These are phyloP conservation scores for Carex littledalei DNA, from an alignment of 176 grass and related monocot species.

Conservation along the genomic window DNA sequence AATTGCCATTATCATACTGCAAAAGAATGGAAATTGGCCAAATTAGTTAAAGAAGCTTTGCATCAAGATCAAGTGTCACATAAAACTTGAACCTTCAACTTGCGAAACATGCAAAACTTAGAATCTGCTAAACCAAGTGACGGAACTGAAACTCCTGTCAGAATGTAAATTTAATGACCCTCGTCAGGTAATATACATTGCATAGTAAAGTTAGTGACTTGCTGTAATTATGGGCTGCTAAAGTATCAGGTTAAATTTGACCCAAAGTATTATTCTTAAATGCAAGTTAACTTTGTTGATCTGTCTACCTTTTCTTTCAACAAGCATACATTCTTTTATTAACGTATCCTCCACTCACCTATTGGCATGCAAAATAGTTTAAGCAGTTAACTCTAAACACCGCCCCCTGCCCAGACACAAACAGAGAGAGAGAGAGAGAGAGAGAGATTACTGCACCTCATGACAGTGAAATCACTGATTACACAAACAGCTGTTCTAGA, in stretches of 20 bases:
- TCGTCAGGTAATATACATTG: neutral
- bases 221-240: neutral
- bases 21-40: neutral
- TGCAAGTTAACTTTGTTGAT: neutral
- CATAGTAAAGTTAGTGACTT: neutral
- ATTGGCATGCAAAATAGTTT: neutral
- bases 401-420: neutral
- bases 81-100: neutral
- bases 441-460: neutral
- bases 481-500: constrained; percentile 32
- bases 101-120: neutral
- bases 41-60: neutral
- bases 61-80: neutral
- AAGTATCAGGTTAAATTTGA: neutral
- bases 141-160: neutral
- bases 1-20: neutral
- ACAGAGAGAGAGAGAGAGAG: neutral
- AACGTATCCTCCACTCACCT: neutral
- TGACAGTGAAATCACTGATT: neutral
- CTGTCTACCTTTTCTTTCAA: neutral
- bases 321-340: neutral
- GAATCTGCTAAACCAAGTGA: neutral
- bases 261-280: neutral
- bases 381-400: neutral
- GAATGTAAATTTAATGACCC: neutral